Percentiles rank a stretch among this genome's conserved stretches.
Conservation (phyloP, 495 filamentous ascomycete species). For the Daldinia bambusicola region DNA sequence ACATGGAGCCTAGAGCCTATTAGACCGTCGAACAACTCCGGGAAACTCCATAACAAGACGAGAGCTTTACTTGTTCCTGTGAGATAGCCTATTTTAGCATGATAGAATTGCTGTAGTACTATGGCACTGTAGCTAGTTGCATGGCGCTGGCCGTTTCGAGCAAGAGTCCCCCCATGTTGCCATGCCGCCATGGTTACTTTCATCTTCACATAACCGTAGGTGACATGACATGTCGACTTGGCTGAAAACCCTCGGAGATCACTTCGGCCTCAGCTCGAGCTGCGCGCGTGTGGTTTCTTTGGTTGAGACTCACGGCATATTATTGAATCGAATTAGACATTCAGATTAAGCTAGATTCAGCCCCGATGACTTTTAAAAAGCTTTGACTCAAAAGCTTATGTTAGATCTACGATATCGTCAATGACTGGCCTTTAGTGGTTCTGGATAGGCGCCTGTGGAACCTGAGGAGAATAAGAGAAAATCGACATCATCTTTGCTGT, state of each 20-base stretch:
- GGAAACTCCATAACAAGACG: conserved; percentile 12
- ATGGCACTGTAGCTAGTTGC: too few species aligned
- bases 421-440: conserved; percentile 2
- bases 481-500: background rate
- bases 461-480: background rate
- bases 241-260: background rate
- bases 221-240: background rate
- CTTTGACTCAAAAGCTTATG: conserved; percentile 14
- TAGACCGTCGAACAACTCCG: conserved; percentile 1
- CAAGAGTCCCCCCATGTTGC: too few species aligned
- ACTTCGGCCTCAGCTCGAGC: background rate
- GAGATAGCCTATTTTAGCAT: conserved; percentile 10
- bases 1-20: too few species aligned
- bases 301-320: conserved; percentile 8
- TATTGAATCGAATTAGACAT: conserved; percentile 20
- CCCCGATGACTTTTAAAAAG: conserved; percentile 10
- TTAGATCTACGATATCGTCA: conserved; percentile 29
- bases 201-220: background rate
- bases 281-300: background rate
- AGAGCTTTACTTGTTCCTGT: conserved; percentile 17
- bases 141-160: background rate
- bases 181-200: background rate
- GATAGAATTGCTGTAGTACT: background rate
- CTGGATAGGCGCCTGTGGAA: background rate
- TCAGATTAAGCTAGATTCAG: conserved; percentile 25